Base-by-base conservation (phyloP, 164 flowering plant species). In the Santalum album region DNA sequence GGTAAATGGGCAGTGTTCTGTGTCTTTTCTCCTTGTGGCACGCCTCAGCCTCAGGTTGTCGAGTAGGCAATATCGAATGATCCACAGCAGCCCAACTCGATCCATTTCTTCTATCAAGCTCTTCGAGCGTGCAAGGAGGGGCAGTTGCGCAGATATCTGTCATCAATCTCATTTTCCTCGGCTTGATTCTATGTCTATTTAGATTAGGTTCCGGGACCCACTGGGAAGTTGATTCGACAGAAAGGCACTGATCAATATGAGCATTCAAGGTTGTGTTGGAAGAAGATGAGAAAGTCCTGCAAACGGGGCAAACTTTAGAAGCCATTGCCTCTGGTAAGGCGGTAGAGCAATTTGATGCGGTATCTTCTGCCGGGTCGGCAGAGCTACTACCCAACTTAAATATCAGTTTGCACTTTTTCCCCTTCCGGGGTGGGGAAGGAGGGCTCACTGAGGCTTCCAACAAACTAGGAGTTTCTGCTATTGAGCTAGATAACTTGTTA, bases 261-360 rank as follows among this genome's bases (percentile, higher is more conserved):
- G 96, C 96, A 74, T 91, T 91, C 74, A 91, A 75, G 29, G 96
- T 87, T 44, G 98, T 91, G 71, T 87, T 87, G 12, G 98, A 87
- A 22, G 92, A 73, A 12, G 95, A 91, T 11, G 91, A 73, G 64
- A 91, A 91, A 0, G 77, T 81, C 60, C 79, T 79, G 74, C 98
- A 91, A 63, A 91, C 95, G 63, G 98, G 98, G 76, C 98, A 91
- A 48, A 77, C 69, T 69, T 84, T 84, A 2, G 95, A 84, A 68
- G 87, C 76, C 89, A 86, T 83, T 56, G 86, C 58, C 26, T 87
- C 95, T 10, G 85, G 67, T 24, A 64, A 25, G 18, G 61, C 34
- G 18, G 59, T 27, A 11, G 68, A 61, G 54, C 55, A 61, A 59
- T 60, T 73, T 0, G 77, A 63, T 25, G 71, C 49, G 23, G 59